Evolutionary conservation across 352 stramenopile genomes (phyloP).

Genomic region (Aphanomyces invadans): DNA sequence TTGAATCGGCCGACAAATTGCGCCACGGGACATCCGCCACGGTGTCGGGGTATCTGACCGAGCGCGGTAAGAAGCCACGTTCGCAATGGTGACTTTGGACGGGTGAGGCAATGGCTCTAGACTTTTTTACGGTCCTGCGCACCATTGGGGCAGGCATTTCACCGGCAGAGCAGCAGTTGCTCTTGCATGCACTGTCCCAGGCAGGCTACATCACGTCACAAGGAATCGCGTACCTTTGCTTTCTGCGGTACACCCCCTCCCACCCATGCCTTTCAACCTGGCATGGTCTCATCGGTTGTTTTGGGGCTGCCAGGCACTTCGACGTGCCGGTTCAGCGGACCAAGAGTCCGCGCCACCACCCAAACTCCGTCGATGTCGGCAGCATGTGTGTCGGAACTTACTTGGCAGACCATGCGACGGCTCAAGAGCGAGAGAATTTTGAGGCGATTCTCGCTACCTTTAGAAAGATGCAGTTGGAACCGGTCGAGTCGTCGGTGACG

Average conservation of each 20-base stretch:
- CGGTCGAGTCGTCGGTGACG: background rate
- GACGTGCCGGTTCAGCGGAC: no score
- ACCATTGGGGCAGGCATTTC: conserved; percentile 5
- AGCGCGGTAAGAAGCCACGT: background rate
- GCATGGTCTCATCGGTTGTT: no score
- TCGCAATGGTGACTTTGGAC: no score
- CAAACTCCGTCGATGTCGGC: background rate
- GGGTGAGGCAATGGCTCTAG: no score
- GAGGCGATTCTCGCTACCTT: conserved; percentile 1
- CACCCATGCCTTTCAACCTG: no score
- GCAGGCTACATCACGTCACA: background rate
- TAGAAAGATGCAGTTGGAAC: background rate
- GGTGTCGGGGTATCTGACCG: background rate
- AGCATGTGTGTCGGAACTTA: conserved; percentile 19
- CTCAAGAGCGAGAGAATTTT: conserved; percentile 12
- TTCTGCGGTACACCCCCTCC: background rate
- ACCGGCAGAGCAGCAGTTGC: background rate
- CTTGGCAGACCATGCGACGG: conserved; percentile 17
- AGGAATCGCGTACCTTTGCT: background rate
- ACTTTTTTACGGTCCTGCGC: conserved; percentile 20
- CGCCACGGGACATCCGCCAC: background rate
- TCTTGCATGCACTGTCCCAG: conserved; percentile 6
- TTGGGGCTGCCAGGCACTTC: no score
- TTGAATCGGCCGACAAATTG: conserved; percentile 17
- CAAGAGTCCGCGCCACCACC: background rate